phyloP scores from a whole-genome alignment of 805 yeast species.

The Candida stauntonica region DNA sequence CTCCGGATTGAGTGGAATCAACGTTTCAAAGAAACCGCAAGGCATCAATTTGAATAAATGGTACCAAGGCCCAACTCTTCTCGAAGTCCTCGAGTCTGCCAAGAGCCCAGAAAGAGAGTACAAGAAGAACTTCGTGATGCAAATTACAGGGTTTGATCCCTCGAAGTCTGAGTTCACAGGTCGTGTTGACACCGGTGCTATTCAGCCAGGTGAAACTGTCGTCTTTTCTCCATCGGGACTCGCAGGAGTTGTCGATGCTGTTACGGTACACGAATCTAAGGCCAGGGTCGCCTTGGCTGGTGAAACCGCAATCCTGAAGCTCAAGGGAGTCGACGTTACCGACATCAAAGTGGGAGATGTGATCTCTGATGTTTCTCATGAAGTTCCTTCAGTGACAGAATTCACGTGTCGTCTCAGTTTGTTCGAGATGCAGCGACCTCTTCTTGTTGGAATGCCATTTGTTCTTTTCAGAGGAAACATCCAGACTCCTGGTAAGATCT shows the following conservation, averaged over 20 bases:
- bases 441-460: constrained; percentile 88
- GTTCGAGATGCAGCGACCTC: constrained; percentile 91
- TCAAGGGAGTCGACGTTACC: constrained; percentile 85
- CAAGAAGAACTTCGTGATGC: constrained; percentile 85
- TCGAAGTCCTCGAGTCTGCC: constrained; percentile 80
- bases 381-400: constrained; percentile 75
- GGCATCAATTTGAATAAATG: constrained; percentile 29
- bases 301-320: constrained; percentile 89
- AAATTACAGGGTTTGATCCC: constrained; percentile 79
- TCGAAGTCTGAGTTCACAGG: constrained; percentile 92
- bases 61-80: constrained; percentile 61
- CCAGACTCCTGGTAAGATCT: constrained; percentile 88
- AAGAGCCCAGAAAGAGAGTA: constrained; percentile 80
- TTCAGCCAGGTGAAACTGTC: constrained; percentile 89
- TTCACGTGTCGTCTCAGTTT: constrained; percentile 81
- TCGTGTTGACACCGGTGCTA: constrained; percentile 89
- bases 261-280: constrained; percentile 84
- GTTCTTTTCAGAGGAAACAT: constrained; percentile 91
- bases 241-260: constrained; percentile 86
- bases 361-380: constrained; percentile 85
- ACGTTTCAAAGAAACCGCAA: constrained; percentile 80
- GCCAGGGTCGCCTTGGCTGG: constrained; percentile 80
- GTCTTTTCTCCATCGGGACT: constrained; percentile 89
- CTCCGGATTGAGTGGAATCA: constrained; percentile 90
- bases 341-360: constrained; percentile 93